Evolutionary conservation across 345 rosid genomes (phyloP).

Genomic region (Theobroma cacao): DNA sequence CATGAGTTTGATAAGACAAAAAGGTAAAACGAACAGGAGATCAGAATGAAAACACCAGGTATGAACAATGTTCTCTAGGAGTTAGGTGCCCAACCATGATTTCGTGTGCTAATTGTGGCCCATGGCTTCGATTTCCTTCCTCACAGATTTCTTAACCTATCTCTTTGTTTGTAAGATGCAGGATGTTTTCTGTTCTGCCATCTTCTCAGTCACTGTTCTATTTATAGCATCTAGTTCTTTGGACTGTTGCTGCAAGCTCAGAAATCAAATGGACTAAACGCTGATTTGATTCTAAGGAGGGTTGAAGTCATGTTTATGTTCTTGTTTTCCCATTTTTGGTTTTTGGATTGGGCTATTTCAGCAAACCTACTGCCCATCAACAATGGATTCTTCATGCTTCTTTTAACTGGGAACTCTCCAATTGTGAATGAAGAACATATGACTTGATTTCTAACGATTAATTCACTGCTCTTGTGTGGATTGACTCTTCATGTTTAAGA

Average conservation of each 20-base stretch:
- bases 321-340: too few relatives aligned
- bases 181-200: neutral
- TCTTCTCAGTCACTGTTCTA: neutral
- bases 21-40: neutral
- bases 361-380: too few relatives aligned
- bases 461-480: neutral
- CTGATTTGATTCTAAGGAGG: too few relatives aligned
- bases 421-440: neutral
- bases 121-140: neutral
- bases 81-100: slow-evolving; percentile 17
- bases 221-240: neutral
- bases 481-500: neutral
- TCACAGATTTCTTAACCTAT: neutral
- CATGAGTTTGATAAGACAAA: neutral
- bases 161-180: neutral
- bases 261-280: neutral
- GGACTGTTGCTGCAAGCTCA: neutral
- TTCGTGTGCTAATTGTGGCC: neutral
- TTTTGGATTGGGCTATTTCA: neutral
- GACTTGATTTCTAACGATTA: neutral
- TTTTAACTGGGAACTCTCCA: neutral
- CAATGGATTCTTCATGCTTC: too few relatives aligned
- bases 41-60: neutral
- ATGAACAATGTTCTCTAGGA: neutral
- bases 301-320: too few relatives aligned